These are phyloP conservation scores for Bremia lactucae DNA, from an alignment of 352 stramenopile species.

Conservation along the genomic window DNA sequence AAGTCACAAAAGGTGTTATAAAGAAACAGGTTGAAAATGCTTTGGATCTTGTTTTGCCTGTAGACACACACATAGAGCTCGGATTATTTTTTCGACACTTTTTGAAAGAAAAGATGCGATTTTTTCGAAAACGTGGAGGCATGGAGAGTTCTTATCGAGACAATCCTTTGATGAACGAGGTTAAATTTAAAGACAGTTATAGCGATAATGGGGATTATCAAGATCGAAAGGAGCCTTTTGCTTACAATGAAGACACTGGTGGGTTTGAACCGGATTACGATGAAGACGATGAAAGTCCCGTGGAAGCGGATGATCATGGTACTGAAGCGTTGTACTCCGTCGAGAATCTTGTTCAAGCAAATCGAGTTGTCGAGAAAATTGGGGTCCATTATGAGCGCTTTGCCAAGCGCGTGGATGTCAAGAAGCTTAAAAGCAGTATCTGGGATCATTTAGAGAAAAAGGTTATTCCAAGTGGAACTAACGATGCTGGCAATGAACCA, in stretches of 20 bases:
- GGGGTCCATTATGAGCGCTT: constrained; percentile 88
- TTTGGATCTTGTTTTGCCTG: constrained; percentile 56
- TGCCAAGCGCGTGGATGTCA: constrained; percentile 96
- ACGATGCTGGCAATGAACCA: background rate
- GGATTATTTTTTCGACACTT: constrained; percentile 69
- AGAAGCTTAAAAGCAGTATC: constrained; percentile 92
- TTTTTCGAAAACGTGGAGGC: constrained; percentile 34
- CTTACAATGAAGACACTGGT: constrained; percentile 30
- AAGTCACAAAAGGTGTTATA: constrained; percentile 38
- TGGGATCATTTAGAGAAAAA: constrained; percentile 80
- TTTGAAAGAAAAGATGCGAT: constrained; percentile 55
- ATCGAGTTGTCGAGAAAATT: constrained; percentile 92
- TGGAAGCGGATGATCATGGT: constrained; percentile 18
- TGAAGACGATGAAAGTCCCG: constrained; percentile 30
- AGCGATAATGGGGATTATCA: constrained; percentile 10
- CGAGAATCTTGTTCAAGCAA: constrained; percentile 65
- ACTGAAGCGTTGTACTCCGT: constrained; percentile 32
- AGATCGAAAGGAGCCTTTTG: constrained; percentile 17
- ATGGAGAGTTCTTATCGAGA: constrained; percentile 9
- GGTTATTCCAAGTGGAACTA: background rate
- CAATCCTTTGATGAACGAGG: constrained; percentile 1
- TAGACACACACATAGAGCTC: constrained; percentile 65
- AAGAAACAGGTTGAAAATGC: constrained; percentile 45
- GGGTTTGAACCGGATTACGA: constrained; percentile 31
- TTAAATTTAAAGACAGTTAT: constrained; percentile 13